A percentile compares a stretch with the other conserved stretches of the same genome.
These are phyloP conservation scores for Fibroporia radiculosa DNA, from an alignment of 768 basidiomycete species.

Conservation along the genomic window DNA sequence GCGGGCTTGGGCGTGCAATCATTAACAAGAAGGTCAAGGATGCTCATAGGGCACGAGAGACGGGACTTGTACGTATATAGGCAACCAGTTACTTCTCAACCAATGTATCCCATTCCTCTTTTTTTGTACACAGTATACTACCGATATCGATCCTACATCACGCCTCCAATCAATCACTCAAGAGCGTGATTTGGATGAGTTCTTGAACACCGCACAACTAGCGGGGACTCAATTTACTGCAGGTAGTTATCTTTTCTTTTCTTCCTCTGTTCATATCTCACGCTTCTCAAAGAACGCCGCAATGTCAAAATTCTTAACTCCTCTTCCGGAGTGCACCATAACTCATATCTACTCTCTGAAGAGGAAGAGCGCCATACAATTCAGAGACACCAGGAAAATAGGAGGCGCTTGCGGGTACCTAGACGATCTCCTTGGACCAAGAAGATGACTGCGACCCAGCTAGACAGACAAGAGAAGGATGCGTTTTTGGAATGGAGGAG, in stretches of 20 bases:
- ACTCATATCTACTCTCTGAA: constrained; percentile 80
- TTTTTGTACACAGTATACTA: constrained; percentile 49
- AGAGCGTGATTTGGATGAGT: constrained; percentile 92
- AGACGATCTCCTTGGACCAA: constrained; percentile 87
- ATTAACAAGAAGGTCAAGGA: constrained; percentile 87
- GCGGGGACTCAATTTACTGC: constrained; percentile 96
- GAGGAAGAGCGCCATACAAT: constrained; percentile 74
- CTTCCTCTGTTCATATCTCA: constrained; percentile 6
- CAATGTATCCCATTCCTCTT: background rate
- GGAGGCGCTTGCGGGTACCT: constrained; percentile 74
- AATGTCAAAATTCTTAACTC: constrained; percentile 77
- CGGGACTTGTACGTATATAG: constrained; percentile 51
- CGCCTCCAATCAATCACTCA: constrained; percentile 90
- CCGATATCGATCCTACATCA: constrained; percentile 59
- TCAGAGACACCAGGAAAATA: constrained; percentile 69
- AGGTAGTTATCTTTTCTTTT: constrained; percentile 40
- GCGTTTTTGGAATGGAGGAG: constrained; percentile 92
- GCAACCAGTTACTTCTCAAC: background rate
- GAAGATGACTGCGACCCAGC: constrained; percentile 61
- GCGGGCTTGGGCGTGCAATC: constrained; percentile 90
- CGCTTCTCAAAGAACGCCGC: constrained; percentile 47
- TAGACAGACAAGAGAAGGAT: constrained; percentile 85
- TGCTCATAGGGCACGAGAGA: constrained; percentile 50
- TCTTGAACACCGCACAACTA: constrained; percentile 88
- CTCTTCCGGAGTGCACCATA: constrained; percentile 44